These are phyloP conservation scores for Allantophomopsis lycopodina DNA, from an alignment of 2,329 filamentous ascomycete species.

Conservation along the genomic window DNA sequence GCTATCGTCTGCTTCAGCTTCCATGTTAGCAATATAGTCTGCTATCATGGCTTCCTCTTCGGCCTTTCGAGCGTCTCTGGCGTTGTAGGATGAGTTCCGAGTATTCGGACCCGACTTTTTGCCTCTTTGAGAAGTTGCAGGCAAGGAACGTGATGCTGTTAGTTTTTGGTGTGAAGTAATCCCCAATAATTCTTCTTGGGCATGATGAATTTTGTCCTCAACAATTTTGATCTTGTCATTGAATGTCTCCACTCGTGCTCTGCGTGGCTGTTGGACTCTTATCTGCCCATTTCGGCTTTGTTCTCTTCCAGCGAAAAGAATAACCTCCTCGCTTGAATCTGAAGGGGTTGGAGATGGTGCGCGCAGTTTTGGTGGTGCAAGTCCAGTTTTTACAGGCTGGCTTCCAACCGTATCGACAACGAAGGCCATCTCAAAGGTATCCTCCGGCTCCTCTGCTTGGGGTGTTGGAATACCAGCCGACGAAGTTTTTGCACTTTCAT, in stretches of 20 bases:
- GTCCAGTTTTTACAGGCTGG: constrained; percentile 13
- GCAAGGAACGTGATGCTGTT: background rate
- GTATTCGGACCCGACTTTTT: background rate
- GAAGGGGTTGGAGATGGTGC: constrained; percentile 24
- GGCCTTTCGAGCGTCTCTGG: constrained; percentile 1
- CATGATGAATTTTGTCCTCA: constrained; percentile 14
- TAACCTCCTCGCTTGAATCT: constrained; percentile 60
- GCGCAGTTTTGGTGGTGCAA: constrained; percentile 16
- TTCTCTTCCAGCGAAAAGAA: constrained; percentile 47
- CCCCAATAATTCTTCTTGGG: constrained; percentile 12
- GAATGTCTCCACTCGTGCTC: constrained; percentile 5
- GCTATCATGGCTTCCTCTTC: constrained; percentile 44
- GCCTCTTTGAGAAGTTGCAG: background rate
- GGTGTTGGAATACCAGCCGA: too few species aligned
- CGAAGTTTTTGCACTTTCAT: too few species aligned
- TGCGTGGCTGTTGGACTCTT: constrained; percentile 3
- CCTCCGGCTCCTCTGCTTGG: too few species aligned
- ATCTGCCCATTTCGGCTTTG: constrained; percentile 2
- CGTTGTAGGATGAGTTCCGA: too few species aligned
- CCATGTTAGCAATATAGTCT: constrained; percentile 60
- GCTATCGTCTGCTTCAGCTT: background rate
- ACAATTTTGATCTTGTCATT: constrained; percentile 14
- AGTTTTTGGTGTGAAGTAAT: constrained; percentile 11
- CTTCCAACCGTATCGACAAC: constrained; percentile 21
- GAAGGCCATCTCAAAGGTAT: constrained; percentile 9